Base-by-base conservation (phyloP, 306 rosid genomes). In the Cucurbita pepo region DNA sequence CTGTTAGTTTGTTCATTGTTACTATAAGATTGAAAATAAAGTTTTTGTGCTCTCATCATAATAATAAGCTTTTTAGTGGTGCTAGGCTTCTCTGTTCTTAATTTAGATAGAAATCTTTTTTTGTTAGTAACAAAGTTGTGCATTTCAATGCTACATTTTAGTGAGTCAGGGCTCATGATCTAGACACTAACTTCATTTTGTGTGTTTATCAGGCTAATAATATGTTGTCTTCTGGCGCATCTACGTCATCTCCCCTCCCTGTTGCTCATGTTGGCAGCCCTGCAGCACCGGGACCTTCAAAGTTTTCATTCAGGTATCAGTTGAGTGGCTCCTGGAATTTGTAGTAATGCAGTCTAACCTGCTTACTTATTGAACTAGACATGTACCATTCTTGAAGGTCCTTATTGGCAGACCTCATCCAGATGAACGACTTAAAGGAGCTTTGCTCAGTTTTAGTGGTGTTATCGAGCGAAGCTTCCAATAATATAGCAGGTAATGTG, bases 361-460 rank as follows among this genome's bases (percentile, higher is more conserved):
- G 56, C 10, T 45, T 52, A 63, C 72, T 48, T 72, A 55, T 41
- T 38, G 65, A 55, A 56, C 76, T 70, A 37, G 52, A 53, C 56
- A 72, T 73, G 56, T 80, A 63, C 58, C 41, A 71, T 78, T 77
- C 64, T 80, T 74, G 59, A 80, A 95, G 99, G 83, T 95, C 99
- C 87, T 89, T 86, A 64, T 83, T 95, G 82, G 96, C 99, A 75
- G 99, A 89, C 88, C 81, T 94, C 81, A 87, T 91, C 78, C 97
- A 91, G 76, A 89, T 92, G 37, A 89, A 86, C 40, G 91, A 94
- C 86, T 80, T 89, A 76, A 94, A 85, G 84, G 97, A 89, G 83
- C 95, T 94, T 65, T 94, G 97, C 81, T 89, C 97, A 38, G 87
- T 86, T 85, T 80, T 94, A 84, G 96, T 89, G 67, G 87, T 86